Evolutionary conservation across 2,329 filamentous ascomycete genomes (phyloP), one percentile per base, ranked within the genome.

Genomic region (Teratosphaeria gauchensis): DNA sequence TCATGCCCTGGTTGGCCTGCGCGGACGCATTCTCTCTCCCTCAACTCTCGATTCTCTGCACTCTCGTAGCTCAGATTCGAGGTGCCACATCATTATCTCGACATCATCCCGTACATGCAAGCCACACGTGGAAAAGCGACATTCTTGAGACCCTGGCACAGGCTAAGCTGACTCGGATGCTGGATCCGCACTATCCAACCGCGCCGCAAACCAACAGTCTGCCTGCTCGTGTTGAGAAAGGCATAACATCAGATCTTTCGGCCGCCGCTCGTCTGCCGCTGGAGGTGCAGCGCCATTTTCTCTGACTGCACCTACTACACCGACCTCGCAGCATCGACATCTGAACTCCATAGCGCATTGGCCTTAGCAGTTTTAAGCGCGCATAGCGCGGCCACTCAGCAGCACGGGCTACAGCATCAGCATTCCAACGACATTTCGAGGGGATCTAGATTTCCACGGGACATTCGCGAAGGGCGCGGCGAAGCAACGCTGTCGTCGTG

Each of bases 161-260:
- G 42, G 42, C 42, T 48, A 48, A 48, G 35, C 35, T n/a, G 35
- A 42, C 35, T n/a, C 35, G 35, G 35, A 21, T 48, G 42, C 42
- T 48, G 42, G 42, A 48, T 5, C 42, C 42, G 42, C 16, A 48
- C 42, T 48, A 21, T 48, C 9, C 61, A 59, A 57, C 62, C 57
- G 60, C 60, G 62, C 60, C 62, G 60, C 62, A 58, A 53, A 56
- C 58, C 52, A 59, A 54, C 60, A 53, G 53, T 31, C 53, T 28
- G 54, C 51, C 42, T 48, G 16, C 5, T 48, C 42, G n/a, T 21
- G 42, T 24, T 48, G 19, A 21, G 42, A 21, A 8, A 4, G 42
- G 19, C 42, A 48, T 21, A 21, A 21, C 19, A 48, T 19, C 16
- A n/a, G 42, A 19, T 48, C 19, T 21, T 19, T 6, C 19, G 42